Percentiles rank a stretch among this genome's conserved stretches.
phyloP scores from a whole-genome alignment of 495 filamentous ascomycete genomes.

The Penicillium waksmanii region DNA sequence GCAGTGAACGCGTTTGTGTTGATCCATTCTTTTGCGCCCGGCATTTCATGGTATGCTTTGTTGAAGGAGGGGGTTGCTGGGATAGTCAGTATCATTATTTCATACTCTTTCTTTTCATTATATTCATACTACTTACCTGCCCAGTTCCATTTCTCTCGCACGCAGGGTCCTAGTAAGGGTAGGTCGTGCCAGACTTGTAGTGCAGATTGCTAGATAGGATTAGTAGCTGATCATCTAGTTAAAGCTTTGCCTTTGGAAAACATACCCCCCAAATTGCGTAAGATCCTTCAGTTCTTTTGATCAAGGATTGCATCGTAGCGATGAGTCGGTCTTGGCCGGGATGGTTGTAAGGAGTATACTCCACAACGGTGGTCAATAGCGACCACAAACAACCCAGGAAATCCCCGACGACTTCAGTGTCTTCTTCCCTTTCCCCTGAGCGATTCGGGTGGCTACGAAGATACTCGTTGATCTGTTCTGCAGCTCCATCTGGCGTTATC shows the following conservation, averaged over 20 bases:
- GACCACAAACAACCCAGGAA: background rate
- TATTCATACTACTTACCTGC: background rate
- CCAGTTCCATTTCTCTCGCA: background rate
- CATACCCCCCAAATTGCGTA: background rate
- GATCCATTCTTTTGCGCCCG: conserved; percentile 12
- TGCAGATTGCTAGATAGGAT: background rate
- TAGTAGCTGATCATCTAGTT: background rate
- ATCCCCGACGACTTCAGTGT: background rate
- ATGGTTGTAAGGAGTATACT: background rate
- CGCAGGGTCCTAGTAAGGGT: background rate
- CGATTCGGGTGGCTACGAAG: background rate
- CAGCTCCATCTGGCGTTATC: background rate
- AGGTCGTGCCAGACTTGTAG: background rate
- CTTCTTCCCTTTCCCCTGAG: background rate
- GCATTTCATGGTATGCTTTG: background rate
- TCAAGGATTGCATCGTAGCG: background rate
- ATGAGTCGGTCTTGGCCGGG: background rate
- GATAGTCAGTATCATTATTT: no score
- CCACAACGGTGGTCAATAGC: background rate
- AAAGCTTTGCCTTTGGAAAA: no score
- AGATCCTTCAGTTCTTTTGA: background rate
- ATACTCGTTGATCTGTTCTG: conserved; percentile 1
- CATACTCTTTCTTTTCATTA: background rate
- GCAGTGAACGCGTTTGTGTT: conserved; percentile 10
- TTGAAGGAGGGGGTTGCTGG: background rate